Evolutionary conservation across 306 rosid genomes (phyloP), one percentile per base, ranked within the genome.

Genomic region (Quercus rubra): DNA sequence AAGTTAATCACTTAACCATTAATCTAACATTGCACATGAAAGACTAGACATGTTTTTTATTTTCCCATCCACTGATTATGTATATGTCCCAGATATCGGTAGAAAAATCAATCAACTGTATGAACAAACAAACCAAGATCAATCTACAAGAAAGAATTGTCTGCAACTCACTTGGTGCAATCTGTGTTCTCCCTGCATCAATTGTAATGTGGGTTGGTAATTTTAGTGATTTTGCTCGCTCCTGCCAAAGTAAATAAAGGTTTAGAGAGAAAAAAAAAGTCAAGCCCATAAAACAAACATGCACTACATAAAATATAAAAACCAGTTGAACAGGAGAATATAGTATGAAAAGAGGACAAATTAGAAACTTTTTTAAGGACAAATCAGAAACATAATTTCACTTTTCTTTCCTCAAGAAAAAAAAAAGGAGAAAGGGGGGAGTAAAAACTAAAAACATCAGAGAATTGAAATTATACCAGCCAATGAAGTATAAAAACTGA

Each of bases 171-270:
- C 97, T 94, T 61, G 97, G 97, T 77, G 99, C 99, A 87, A 94
- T 94, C 85, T 94, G 97, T 67, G 97, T 94, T 88, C 93, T 89
- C 67, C 99, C 99, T 12, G 99, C 99, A 90, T 94, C 99, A 30
- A 94, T 87, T 51, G 99, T 94, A 72, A 94, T 81, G 84, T 94
- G 97, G 54, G 97, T 88, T 15, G 97, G 97, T 67, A 94, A 80
- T 57, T 92, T 91, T 70, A 91, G 84, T 54, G 91, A 90, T 84
- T 92, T 92, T 70, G 97, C 97, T 80, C 92, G 87, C 83, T 84
- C 93, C 97, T 94, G 88, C 72, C 70, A 75, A 83, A 72, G 73
- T 18, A 71, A 77, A 67, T 1, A 33, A 33, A 81, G 27, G 61
- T 38, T 5, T 59, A 38, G 71, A 73, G 12, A 75, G 14, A 31